phyloP scores from a whole-genome alignment of 352 stramenopile genomes.

The Pythium phragmitis region DNA sequence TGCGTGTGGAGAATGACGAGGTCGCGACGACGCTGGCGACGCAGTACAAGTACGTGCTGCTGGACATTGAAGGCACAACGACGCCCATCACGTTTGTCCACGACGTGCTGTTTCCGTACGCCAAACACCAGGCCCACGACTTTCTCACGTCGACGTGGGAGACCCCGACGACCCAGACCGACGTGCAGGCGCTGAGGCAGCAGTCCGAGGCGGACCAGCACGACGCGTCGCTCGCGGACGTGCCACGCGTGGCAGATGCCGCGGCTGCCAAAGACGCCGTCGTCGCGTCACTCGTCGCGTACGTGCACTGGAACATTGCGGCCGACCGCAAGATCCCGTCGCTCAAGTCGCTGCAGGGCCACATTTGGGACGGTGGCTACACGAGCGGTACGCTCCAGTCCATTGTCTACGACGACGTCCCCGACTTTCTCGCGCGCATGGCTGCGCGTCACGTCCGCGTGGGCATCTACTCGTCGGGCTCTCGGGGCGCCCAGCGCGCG shows the following conservation, averaged over 20 bases:
- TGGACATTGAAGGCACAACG: constrained; percentile 97
- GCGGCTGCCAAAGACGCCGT: constrained; percentile 27
- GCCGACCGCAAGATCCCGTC: constrained; percentile 82
- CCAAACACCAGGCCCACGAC: constrained; percentile 53
- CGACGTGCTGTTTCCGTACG: constrained; percentile 93
- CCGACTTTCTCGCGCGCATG: constrained; percentile 82
- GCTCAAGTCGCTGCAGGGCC: constrained; percentile 90
- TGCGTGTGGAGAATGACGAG: constrained; percentile 19
- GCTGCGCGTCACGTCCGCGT: constrained; percentile 65
- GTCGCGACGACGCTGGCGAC: constrained; percentile 36
- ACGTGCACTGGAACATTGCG: constrained; percentile 74
- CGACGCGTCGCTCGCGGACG: constrained; percentile 24
- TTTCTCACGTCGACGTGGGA: constrained; percentile 64
- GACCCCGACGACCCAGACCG: constrained; percentile 42
- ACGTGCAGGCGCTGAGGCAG: constrained; percentile 45
- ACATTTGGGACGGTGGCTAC: constrained; percentile 91
- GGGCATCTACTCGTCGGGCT: constrained; percentile 95
- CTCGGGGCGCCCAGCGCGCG: constrained; percentile 79
- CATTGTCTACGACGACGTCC: constrained; percentile 92
- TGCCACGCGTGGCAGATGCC: constrained; percentile 26
- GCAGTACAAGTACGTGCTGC: constrained; percentile 90
- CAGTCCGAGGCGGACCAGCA: constrained; percentile 44
- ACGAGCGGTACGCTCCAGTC: constrained; percentile 82
- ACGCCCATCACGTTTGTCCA: constrained; percentile 97
- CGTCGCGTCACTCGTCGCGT: constrained; percentile 40